Evolutionary conservation across 2,329 filamentous ascomycete species (phyloP), one percentile per base, ranked within the genome.

Genomic region (Elsinoe perseae): DNA sequence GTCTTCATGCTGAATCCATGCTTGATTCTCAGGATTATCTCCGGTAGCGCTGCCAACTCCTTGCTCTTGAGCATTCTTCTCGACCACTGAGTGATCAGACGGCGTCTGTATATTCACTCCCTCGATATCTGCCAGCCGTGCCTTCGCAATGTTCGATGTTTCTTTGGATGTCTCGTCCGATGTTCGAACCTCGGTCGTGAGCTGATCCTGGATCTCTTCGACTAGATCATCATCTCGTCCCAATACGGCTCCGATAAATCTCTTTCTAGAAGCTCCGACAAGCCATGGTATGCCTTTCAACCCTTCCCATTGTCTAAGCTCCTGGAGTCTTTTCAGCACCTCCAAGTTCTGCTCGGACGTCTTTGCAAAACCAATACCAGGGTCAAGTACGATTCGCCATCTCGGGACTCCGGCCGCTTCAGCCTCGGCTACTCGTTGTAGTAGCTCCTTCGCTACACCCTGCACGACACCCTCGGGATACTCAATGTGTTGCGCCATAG

Each of bases 301-400:
- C 0, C 82, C 83, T 12, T 81, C 80, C 77, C 81, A 84, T 61
- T 52, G 20, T 14, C 68, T 61, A 25, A 97, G 74, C 3, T 95
- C 73, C 61, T 87, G 81, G 4, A 96, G 74, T 1, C 81, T 73
- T 7, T 87, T 77, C 30, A 98, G 74, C 2, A 98, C 73, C 63
- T 89, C 83, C 2, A 96, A 73, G 69, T 96, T 96, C 69, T 96
- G 89, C 38, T 79, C 76, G 55, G 79, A 77, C 0, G 82, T 84
- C 75, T 98, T 98, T 56, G 93, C 90, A 68, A 98, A 98, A 0
- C 93, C 93, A 28, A 98, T 81, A 0, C 93, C 93, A 0, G 93
- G 93, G 68, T 98, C 93, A 1, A 97, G 81, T 30, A 97, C 84
- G 61, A 98, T 95, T 61, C 92, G 87, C 93, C 93, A 98, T 50